A percentile compares a stretch with the other conserved stretches of the same genome.
These are phyloP conservation scores for Silene vulgaris DNA, from an alignment of 179 eudicot species.

Conservation along the genomic window DNA sequence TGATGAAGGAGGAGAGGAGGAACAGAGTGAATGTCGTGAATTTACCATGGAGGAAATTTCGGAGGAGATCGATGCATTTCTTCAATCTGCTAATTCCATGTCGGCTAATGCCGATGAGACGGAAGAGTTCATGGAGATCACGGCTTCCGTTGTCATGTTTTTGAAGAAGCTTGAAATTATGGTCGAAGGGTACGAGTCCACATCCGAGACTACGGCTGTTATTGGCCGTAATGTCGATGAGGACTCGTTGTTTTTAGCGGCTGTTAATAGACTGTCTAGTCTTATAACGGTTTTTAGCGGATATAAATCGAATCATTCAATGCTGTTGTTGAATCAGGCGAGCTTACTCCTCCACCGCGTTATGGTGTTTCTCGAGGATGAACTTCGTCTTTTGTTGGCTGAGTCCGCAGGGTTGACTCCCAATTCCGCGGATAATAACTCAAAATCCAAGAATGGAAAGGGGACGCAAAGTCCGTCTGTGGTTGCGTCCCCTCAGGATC, in stretches of 20 bases:
- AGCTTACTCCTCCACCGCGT: conserved; percentile 54
- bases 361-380: conserved; percentile 69
- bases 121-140: conserved; percentile 34
- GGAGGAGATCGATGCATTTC: conserved; percentile 45
- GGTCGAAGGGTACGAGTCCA: conserved; percentile 43
- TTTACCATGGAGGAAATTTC: conserved; percentile 35
- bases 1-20: conserved; percentile 18
- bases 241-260: conserved; percentile 30
- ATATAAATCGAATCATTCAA: conserved; percentile 30
- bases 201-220: conserved; percentile 22
- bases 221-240: conserved; percentile 27
- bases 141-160: conserved; percentile 39
- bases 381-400: conserved; percentile 53
- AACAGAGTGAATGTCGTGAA: conserved; percentile 9
- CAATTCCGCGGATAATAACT: conserved; percentile 4
- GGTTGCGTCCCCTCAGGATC: conserved; percentile 1
- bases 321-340: conserved; percentile 39
- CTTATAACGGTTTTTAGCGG: conserved; percentile 27
- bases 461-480: not conserved
- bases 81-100: conserved; percentile 19
- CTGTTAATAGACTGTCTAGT: conserved; percentile 34
- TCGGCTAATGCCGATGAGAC: not conserved
- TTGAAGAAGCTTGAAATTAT: conserved; percentile 42
- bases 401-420: conserved; percentile 27
- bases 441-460: conserved; percentile 6